Evolutionary conservation across 2,329 filamentous ascomycete genomes (phyloP).

Genomic region (Botryotinia globosa): DNA sequence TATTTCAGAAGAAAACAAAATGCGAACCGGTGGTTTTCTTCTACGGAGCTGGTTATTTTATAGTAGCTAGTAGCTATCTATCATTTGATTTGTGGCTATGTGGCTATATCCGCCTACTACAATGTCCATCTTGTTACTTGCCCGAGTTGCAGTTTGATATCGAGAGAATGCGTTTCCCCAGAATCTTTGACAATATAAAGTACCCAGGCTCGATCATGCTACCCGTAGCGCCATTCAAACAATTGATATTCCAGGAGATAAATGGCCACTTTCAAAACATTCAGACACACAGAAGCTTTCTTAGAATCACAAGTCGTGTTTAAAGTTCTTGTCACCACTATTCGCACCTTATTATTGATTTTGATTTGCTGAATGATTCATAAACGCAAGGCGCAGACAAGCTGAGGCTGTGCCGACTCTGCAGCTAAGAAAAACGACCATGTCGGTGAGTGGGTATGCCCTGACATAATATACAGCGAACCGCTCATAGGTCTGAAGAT

Average conservation of each 20-base stretch:
- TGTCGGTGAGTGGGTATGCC: neutral
- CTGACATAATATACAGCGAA: neutral
- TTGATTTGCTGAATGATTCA: neutral
- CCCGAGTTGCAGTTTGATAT: no score
- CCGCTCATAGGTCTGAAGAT: neutral
- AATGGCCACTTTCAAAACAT: neutral
- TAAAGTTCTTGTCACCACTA: neutral
- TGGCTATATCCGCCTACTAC: no score
- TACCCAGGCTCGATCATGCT: neutral
- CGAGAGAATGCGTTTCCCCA: no score
- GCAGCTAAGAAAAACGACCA: neutral
- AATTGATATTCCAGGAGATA: neutral
- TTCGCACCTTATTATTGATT: neutral
- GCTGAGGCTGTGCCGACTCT: constrained; percentile 7
- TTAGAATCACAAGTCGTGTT: neutral
- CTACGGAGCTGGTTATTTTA: neutral
- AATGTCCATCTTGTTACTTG: no score
- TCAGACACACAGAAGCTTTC: neutral
- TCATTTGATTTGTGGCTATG: neutral
- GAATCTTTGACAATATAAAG: no score
- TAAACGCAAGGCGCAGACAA: constrained; percentile 1
- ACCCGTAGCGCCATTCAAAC: neutral
- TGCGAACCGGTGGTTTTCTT: neutral
- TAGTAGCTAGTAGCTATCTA: neutral
- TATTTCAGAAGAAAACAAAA: neutral